Evolutionary conservation across 805 yeast species (phyloP).

Genomic region (Martiniozyma abietophila): DNA sequence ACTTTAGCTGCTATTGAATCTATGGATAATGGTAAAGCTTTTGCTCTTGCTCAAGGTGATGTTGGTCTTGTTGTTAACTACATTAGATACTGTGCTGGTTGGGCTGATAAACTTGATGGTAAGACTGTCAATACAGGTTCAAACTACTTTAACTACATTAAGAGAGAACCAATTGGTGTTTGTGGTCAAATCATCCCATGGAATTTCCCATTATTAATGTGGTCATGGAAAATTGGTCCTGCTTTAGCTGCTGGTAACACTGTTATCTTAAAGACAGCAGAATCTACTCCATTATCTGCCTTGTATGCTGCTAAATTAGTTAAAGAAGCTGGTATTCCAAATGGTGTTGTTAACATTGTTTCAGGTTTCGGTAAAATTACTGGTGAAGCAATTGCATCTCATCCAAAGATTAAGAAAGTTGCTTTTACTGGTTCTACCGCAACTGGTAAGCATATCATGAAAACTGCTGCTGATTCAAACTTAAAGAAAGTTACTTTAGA

Average conservation of each 20-base stretch:
- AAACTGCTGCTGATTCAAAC: constrained; percentile 55
- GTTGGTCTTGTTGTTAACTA: constrained; percentile 59
- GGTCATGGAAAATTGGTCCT: constrained; percentile 92
- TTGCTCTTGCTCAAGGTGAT: constrained; percentile 63
- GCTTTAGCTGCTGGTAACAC: constrained; percentile 88
- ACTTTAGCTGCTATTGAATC: constrained; percentile 74
- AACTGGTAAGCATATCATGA: constrained; percentile 64
- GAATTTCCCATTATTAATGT: constrained; percentile 94
- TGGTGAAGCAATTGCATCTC: constrained; percentile 63
- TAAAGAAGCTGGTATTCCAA: constrained; percentile 63
- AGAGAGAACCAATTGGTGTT: constrained; percentile 88
- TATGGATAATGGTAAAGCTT: constrained; percentile 83
- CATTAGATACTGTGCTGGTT: constrained; percentile 81
- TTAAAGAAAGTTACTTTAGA: constrained; percentile 70
- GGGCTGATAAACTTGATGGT: constrained; percentile 83
- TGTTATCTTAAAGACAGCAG: constrained; percentile 82
- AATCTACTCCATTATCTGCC: constrained; percentile 79
- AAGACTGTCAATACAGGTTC: constrained; percentile 65
- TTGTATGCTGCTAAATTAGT: constrained; percentile 53
- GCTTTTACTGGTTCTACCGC: constrained; percentile 80
- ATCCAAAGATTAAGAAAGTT: constrained; percentile 61
- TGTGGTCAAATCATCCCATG: constrained; percentile 96
- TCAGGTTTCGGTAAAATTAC: constrained; percentile 69
- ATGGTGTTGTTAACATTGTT: constrained; percentile 65
- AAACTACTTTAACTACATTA: constrained; percentile 66